These are phyloP conservation scores for Paraleonurus japonicus DNA, from an alignment of 257 asterid genomes.

Conservation along the genomic window DNA sequence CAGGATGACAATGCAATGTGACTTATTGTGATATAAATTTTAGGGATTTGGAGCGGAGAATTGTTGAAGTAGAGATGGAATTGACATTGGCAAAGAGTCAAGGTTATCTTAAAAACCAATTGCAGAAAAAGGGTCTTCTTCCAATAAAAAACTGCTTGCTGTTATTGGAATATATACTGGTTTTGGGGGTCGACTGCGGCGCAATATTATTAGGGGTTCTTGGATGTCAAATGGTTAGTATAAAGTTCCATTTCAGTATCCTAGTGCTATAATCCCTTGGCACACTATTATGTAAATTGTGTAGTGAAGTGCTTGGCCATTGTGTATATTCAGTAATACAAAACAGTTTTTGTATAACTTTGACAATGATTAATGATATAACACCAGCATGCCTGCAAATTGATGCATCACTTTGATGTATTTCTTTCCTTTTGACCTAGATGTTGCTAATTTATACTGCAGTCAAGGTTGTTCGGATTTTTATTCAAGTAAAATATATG, in stretches of 20 bases:
- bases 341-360: background rate
- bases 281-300: background rate
- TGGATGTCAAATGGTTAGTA: constrained; percentile 77
- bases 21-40: constrained; percentile 14
- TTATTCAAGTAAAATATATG: background rate
- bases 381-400: constrained; percentile 11
- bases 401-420: background rate
- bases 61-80: constrained; percentile 91
- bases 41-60: constrained; percentile 74
- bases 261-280: background rate
- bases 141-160: constrained; percentile 67
- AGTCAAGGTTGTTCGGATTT: constrained; percentile 6
- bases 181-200: constrained; percentile 73
- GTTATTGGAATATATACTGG: constrained; percentile 88
- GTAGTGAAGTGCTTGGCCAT: constrained; percentile 2
- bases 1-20: background rate
- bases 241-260: constrained; percentile 3
- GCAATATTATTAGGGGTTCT: constrained; percentile 72
- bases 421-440: constrained; percentile 7
- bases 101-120: constrained; percentile 80
- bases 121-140: constrained; percentile 43
- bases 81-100: constrained; percentile 86
- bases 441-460: background rate
- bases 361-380: background rate
- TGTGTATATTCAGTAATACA: background rate